Evolutionary conservation across 768 basidiomycete genomes (phyloP).

Genomic region (Rhizopogon vinicolor): DNA sequence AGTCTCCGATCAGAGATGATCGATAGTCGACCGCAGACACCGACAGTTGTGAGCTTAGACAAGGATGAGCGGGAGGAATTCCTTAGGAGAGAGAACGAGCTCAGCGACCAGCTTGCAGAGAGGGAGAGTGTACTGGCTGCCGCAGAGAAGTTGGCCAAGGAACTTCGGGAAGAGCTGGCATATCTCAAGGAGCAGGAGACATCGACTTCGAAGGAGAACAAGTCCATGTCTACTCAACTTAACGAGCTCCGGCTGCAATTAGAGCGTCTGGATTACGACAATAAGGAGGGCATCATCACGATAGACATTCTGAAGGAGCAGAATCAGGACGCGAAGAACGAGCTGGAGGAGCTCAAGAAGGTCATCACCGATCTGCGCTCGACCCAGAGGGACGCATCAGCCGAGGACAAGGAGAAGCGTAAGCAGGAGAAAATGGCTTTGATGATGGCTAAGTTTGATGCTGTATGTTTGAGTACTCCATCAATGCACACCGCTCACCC

Average conservation of each 20-base stretch:
- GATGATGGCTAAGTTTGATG: slow-evolving; percentile 99
- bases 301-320: slow-evolving; percentile 95
- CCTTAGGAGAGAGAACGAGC: slow-evolving; percentile 91
- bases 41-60: slow-evolving; percentile 81
- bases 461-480: slow-evolving; percentile 46
- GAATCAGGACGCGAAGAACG: slow-evolving; percentile 78
- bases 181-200: slow-evolving; percentile 92
- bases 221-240: slow-evolving; percentile 87
- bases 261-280: slow-evolving; percentile 91
- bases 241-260: slow-evolving; percentile 90
- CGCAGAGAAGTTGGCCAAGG: slow-evolving; percentile 83
- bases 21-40: slow-evolving; percentile 88
- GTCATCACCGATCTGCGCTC: slow-evolving; percentile 73
- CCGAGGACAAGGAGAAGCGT: slow-evolving; percentile 97
- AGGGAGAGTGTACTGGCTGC: slow-evolving; percentile 77
- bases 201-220: slow-evolving; percentile 84
- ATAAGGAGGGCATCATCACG: slow-evolving; percentile 90
- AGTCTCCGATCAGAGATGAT: slow-evolving; percentile 59
- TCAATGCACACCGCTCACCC: neutral
- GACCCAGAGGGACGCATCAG: slow-evolving; percentile 78
- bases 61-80: slow-evolving; percentile 99
- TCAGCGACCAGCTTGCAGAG: slow-evolving; percentile 90
- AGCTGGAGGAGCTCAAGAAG: slow-evolving; percentile 87
- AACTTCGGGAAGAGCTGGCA: slow-evolving; percentile 82
- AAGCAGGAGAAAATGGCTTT: slow-evolving; percentile 99